Percentiles rank a stretch among this genome's conserved stretches.
phyloP scores from a whole-genome alignment of 2,329 filamentous ascomycete species.

The Biscogniauxia sp. region DNA sequence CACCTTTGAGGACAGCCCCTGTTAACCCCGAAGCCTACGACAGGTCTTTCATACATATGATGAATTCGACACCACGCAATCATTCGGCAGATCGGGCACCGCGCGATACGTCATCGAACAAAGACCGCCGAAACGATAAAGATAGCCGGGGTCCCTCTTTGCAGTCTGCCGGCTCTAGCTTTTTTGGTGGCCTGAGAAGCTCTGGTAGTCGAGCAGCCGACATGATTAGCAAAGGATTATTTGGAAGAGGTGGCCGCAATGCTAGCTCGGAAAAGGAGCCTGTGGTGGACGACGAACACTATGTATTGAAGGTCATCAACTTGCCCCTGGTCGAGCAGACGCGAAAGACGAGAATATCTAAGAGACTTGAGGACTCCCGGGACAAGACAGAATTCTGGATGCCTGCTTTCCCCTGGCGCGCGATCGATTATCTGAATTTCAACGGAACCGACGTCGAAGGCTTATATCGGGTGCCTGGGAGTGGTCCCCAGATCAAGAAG shows the following conservation, averaged over 20 bases:
- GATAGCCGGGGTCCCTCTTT: conserved; percentile 47
- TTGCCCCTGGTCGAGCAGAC: conserved; percentile 84
- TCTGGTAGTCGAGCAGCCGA: conserved; percentile 74
- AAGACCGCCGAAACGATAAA: conserved; percentile 45
- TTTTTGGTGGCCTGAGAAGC: conserved; percentile 72
- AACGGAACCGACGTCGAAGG: conserved; percentile 93
- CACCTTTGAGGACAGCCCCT: conserved; percentile 60
- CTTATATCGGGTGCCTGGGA: conserved; percentile 87
- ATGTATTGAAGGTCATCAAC: conserved; percentile 82
- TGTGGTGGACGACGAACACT: conserved; percentile 75
- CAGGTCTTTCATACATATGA: conserved; percentile 65
- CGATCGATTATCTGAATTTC: conserved; percentile 94
- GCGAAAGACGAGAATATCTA: conserved; percentile 86
- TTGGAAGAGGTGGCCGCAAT: conserved; percentile 73
- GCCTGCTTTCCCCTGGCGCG: conserved; percentile 92
- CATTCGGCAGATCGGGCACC: conserved; percentile 68
- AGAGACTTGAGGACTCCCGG: conserved; percentile 78
- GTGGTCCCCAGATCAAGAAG: conserved; percentile 84
- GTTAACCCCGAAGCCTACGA: conserved; percentile 55
- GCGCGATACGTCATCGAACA: conserved; percentile 43
- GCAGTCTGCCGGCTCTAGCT: conserved; percentile 57
- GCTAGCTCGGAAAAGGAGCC: conserved; percentile 68
- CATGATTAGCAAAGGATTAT: conserved; percentile 78
- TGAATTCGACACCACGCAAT: conserved; percentile 63
- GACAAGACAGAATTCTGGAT: conserved; percentile 99